Evolutionary conservation across 164 flowering plant species (phyloP), one percentile per base, ranked within the genome.

Genomic region (Sextonia rubra): DNA sequence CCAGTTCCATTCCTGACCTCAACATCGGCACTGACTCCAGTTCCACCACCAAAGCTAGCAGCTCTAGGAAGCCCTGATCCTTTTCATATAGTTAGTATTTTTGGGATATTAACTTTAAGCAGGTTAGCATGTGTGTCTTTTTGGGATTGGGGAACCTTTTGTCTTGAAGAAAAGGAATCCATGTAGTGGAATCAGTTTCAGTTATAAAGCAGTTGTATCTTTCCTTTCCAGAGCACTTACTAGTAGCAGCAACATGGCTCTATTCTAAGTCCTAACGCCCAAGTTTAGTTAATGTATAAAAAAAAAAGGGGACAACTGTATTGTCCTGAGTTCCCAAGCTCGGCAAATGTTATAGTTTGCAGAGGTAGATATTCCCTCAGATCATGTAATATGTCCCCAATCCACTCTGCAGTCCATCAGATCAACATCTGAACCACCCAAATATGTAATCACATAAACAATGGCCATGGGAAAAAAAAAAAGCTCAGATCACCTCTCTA

Each of bases 21-120:
- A 71, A 68, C 61, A 15, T 30, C 47, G 32, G 23, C 64, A 52
- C 72, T 48, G 27, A 61, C 62, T 66, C 80, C 69, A 71, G 64
- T 64, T 62, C 80, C 60, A 64, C 62, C 63, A 4, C 37, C 24
- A 69, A 76, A 14, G 62, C 82, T 60, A 60, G 82, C 69, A 76
- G 64, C 79, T 74, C 86, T 64, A 75, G 73, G 77, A 81, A 81
- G 56, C 73, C 78, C 69, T 81, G 77, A 81, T 71, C 20, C 64
- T 23, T 17, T 25, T 20, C 52, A 26, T 17, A 26, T 14, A 64
- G 67, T 68, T 47, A 11, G 60, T 47, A 23, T 4, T 47, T 47
- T 37, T 37, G 44, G 44, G 44, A 37, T 37, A 37, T 37, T 8
- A 37, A 37, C 44, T 37, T 37, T 37, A 37, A 37, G 44, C 44